Conservation (phyloP, 2,329 filamentous ascomycete species). For the Hypoxylon sp. region DNA sequence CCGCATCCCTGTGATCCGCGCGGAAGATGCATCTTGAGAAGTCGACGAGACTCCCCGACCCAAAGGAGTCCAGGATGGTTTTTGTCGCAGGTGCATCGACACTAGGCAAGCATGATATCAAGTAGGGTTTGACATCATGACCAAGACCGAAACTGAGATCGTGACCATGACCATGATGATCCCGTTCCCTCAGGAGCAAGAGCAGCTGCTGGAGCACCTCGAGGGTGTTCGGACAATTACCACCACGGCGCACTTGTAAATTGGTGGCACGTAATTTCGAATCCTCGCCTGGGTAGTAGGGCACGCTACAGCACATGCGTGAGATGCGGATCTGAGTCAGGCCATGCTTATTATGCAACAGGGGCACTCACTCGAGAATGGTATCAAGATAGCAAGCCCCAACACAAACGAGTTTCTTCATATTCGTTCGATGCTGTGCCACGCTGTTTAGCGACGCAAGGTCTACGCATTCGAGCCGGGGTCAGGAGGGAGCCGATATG, state of each 20-base stretch:
- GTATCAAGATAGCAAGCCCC: conserved; percentile 81
- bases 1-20: conserved; percentile 67
- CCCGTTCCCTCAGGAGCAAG: conserved; percentile 57
- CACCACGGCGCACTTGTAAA: conserved; percentile 74
- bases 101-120: conserved; percentile 70
- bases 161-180: conserved; percentile 4
- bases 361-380: conserved; percentile 70
- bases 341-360: conserved; percentile 38
- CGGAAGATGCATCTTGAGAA: conserved; percentile 73
- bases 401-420: conserved; percentile 73
- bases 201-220: conserved; percentile 75
- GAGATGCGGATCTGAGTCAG: conserved; percentile 39
- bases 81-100: conserved; percentile 64
- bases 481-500: conserved; percentile 20
- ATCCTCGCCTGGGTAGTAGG: conserved; percentile 78
- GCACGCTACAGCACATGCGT: conserved; percentile 64
- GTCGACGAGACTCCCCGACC: conserved; percentile 58
- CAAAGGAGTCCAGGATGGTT: conserved; percentile 70
- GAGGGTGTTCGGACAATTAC: conserved; percentile 80
- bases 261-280: conserved; percentile 77
- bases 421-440: conserved; percentile 50
- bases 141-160: conserved; percentile 5
- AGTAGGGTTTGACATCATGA: conserved; percentile 56
- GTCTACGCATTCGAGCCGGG: conserved; percentile 27
- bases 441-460: conserved; percentile 37